Conservation (phyloP, 495 filamentous ascomycete genomes). For the Chaetomidium leptoderma region DNA sequence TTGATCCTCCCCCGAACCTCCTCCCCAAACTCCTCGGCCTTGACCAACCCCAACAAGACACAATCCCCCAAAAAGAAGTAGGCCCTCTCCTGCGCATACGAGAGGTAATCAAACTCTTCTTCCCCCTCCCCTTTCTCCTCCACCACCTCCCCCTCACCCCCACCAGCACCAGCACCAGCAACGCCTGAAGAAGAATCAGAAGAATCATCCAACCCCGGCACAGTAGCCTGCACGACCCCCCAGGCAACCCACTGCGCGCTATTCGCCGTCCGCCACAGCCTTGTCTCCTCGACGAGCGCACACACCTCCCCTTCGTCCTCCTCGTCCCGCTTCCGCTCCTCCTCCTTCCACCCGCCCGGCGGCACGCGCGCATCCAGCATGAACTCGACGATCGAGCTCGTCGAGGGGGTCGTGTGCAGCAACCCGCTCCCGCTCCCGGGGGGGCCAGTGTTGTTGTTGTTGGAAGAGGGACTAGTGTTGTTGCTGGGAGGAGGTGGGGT, state of each 20-base stretch:
- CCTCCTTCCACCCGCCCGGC: constrained; percentile 51
- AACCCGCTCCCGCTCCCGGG: constrained; percentile 26
- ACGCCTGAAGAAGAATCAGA: not conserved
- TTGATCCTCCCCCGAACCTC: constrained; percentile 56
- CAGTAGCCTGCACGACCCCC: constrained; percentile 92
- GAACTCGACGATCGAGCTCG: constrained; percentile 55
- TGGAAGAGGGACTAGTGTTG: no score
- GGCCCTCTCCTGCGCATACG: constrained; percentile 85
- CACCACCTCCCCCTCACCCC: constrained; percentile 38
- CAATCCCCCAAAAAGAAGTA: constrained; percentile 92
- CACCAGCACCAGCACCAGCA: not conserved
- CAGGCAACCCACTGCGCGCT: constrained; percentile 91
- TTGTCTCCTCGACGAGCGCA: constrained; percentile 67
- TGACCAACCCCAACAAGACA: constrained; percentile 64
- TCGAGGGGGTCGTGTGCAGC: constrained; percentile 30
- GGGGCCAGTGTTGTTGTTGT: no score
- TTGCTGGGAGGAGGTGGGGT: no score
- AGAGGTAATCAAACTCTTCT: constrained; percentile 82
- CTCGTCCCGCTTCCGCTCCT: constrained; percentile 57
- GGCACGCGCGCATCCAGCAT: constrained; percentile 64
- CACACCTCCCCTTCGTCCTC: constrained; percentile 59
- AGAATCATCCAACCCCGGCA: constrained; percentile 50
- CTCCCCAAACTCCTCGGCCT: constrained; percentile 66
- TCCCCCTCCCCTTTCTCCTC: constrained; percentile 42
- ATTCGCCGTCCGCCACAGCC: constrained; percentile 80